Percentiles rank a stretch among this genome's conserved stretches.
These are phyloP conservation scores for Macrolepiota dolichaula DNA, from an alignment of 768 basidiomycete species.

Conservation along the genomic window DNA sequence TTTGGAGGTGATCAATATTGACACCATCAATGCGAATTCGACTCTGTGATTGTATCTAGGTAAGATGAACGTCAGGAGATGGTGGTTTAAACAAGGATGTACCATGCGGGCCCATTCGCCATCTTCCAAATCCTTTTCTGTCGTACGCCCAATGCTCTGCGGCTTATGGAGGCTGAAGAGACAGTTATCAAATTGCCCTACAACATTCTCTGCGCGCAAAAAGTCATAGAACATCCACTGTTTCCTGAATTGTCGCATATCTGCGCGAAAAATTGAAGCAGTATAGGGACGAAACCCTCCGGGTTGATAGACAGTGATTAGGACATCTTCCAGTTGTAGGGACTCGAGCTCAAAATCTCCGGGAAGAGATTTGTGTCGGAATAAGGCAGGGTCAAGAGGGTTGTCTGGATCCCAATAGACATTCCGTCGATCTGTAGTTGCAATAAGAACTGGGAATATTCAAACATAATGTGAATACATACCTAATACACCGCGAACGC, in stretches of 20 bases:
- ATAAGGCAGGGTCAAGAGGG: conserved; percentile 75
- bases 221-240: conserved; percentile 97
- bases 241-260: conserved; percentile 79
- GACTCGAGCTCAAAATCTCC: conserved; percentile 94
- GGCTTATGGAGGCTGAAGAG: conserved; percentile 94
- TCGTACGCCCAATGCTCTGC: conserved; percentile 91
- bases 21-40: conserved; percentile 97
- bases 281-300: conserved; percentile 89
- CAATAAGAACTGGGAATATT: neutral
- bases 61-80: neutral
- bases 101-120: conserved; percentile 90
- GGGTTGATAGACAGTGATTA: conserved; percentile 94
- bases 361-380: conserved; percentile 66
- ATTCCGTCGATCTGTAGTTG: conserved; percentile 73
- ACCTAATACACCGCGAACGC: conserved; percentile 93
- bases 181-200: conserved; percentile 98
- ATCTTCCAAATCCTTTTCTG: conserved; percentile 79
- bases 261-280: conserved; percentile 90
- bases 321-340: conserved; percentile 86
- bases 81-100: conserved; percentile 19
- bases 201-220: conserved; percentile 89
- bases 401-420: conserved; percentile 85
- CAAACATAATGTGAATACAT: conserved; percentile 19
- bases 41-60: conserved; percentile 47
- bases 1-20: conserved; percentile 92